Base-by-base conservation (phyloP, 1,139 yeast genomes). In the Taphrina wiesneri region DNA sequence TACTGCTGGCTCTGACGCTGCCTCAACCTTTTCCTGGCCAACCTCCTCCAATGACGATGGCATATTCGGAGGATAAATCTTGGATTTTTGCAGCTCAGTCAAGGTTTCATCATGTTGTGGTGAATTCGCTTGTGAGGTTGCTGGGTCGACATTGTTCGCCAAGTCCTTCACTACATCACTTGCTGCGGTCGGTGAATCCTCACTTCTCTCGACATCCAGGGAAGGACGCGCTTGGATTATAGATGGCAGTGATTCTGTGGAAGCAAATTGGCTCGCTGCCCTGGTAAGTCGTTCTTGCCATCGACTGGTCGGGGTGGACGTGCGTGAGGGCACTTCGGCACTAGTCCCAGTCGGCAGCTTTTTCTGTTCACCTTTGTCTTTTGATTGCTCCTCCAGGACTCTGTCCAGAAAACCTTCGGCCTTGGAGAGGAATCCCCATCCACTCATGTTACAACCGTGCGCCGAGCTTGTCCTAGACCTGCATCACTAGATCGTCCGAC, bases 401-500 rank as follows among this genome's bases (percentile, higher is more conserved):
- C 64, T 26, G 30, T 60, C 64, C 39, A 60, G 57, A 21, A 60
- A 51, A 3, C 57, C 56, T 41, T 60, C 64, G 13, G 64, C 64
- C 43, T 60, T 60, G 19, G 56, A 49, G 15, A 60, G 51, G 57
- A 60, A 60, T 28, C 32, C 36, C 64, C 64, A 60, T 3, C 57
- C 64, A 9, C 57, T 49, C 64, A 60, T 60, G 9, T 39, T 19
- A 4, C 43, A 13, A 2, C n/a, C 15, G 43, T 39, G 43, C 43
- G 43, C 19, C 1, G 19, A 39, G 43, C 43, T 39, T n/a, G 7
- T n/a, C 19, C 17, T 39, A 39, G 13, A n/a, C 19, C 7, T 39
- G 43, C 43, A 11, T 11, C 36, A 11, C 36, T 32, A 2, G 15
- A 15, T 32, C 15, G 36, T 32, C 36, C 36, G 36, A 32, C 36